phyloP scores from a whole-genome alignment of 176 grass and related monocot genomes.

The Triticum timopheevii region DNA sequence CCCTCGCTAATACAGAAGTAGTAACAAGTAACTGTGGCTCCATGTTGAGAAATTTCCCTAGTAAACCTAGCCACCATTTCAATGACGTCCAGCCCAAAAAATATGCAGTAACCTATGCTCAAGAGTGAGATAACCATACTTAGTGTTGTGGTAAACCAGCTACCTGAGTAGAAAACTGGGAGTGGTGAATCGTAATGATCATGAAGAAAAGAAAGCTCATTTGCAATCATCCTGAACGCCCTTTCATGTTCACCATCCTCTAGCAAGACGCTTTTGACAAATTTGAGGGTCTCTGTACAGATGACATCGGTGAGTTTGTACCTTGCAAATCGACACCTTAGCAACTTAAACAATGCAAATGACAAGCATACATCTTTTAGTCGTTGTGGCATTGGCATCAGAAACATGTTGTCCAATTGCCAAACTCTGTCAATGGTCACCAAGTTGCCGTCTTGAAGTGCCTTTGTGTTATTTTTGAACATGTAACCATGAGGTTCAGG shows the following conservation, averaged over 20 bases:
- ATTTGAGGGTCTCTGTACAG: rapidly evolving
- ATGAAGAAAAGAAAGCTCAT: constrained; percentile 21
- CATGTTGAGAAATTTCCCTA: too few species aligned
- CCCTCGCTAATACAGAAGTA: too few species aligned
- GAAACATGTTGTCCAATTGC: not conserved
- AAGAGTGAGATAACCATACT: not conserved
- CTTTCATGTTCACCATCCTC: not conserved
- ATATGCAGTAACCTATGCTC: not conserved
- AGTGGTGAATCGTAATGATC: constrained; percentile 21
- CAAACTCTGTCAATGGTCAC: constrained; percentile 22
- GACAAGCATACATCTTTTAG: constrained; percentile 17
- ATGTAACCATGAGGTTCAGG: not conserved
- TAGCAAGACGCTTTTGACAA: not conserved
- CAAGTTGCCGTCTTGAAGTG: not conserved
- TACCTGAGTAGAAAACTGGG: not conserved
- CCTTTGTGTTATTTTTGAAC: not conserved
- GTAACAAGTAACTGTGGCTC: too few species aligned
- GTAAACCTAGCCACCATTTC: not conserved
- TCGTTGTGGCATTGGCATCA: too few species aligned
- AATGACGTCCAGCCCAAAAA: not conserved
- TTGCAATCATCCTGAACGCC: not conserved
- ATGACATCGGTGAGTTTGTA: not conserved
- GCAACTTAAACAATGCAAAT: constrained; percentile 17
- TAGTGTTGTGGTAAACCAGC: not conserved
- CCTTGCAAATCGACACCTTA: constrained; percentile 8